Percentiles rank a stretch among this genome's conserved stretches.
phyloP scores from a whole-genome alignment of 345 rosid species.

The Ceriops decandra region DNA sequence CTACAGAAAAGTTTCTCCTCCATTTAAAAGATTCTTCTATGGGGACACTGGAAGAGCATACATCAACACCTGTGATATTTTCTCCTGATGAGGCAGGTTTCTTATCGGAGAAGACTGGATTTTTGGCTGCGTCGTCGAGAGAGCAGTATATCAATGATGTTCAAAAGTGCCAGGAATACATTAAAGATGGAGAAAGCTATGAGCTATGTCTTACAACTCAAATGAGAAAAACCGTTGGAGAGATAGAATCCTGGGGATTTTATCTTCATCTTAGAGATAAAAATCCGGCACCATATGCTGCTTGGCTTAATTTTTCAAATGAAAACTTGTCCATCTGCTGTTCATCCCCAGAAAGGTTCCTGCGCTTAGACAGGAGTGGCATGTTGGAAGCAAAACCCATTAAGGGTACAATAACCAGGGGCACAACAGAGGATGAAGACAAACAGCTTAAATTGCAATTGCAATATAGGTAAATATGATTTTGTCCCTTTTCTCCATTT shows the following conservation, averaged over 20 bases:
- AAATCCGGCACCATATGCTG: constrained; percentile 94
- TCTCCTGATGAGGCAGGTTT: constrained; percentile 28
- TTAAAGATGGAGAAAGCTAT: constrained; percentile 96
- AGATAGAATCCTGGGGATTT: constrained; percentile 64
- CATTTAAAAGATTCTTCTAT: constrained; percentile 33
- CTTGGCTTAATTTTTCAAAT: constrained; percentile 81
- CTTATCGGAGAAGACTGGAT: constrained; percentile 5
- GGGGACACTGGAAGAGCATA: constrained; percentile 28
- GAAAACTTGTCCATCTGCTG: constrained; percentile 67
- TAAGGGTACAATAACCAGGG: constrained; percentile 88
- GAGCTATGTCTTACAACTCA: constrained; percentile 90
- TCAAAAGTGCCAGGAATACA: constrained; percentile 60
- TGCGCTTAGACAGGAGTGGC: constrained; percentile 64
- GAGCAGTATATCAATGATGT: constrained; percentile 67
- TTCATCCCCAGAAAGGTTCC: constrained; percentile 95
- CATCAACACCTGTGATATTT: constrained; percentile 16
- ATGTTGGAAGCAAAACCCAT: constrained; percentile 82
- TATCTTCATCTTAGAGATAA: constrained; percentile 76
- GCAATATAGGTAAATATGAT: constrained; percentile 57
- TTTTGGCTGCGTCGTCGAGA: constrained; percentile 57
- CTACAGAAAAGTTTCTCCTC: constrained; percentile 57
- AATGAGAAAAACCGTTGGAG: constrained; percentile 46
- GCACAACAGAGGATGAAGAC: constrained; percentile 64
- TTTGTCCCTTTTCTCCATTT: background rate
- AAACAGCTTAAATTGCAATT: constrained; percentile 60